Evolutionary conservation across 2,329 filamentous ascomycete species (phyloP).

Genomic region (Lecanicillium sp.): DNA sequence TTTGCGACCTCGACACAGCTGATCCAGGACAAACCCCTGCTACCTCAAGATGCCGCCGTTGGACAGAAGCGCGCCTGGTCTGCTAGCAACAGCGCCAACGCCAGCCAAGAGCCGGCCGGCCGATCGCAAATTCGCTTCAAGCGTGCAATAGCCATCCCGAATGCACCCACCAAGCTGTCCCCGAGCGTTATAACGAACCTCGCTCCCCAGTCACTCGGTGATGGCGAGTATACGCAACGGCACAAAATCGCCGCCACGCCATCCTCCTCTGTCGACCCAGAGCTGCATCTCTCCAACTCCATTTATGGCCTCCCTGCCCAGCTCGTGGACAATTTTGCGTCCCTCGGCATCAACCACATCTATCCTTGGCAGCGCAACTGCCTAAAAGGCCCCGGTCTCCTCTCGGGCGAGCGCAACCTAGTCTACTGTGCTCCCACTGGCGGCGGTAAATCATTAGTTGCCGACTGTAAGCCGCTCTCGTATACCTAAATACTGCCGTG

Average conservation of each 20-base stretch:
- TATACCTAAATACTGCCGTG: conserved; percentile 16
- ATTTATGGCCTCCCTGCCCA: conserved; percentile 55
- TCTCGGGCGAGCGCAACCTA: conserved; percentile 60
- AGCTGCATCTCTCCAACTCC: conserved; percentile 56
- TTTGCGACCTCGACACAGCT: conserved; percentile 49
- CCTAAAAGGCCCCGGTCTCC: conserved; percentile 58
- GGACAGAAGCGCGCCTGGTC: conserved; percentile 43
- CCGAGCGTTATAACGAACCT: conserved; percentile 43
- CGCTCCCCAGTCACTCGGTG: conserved; percentile 16
- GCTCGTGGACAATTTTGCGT: conserved; percentile 58
- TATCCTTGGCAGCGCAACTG: conserved; percentile 78
- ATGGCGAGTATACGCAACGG: conserved; percentile 54
- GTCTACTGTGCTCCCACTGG: conserved; percentile 78
- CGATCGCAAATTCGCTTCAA: conserved; percentile 26
- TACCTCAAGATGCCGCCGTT: conserved; percentile 23
- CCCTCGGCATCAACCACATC: conserved; percentile 64
- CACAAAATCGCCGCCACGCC: conserved; percentile 47
- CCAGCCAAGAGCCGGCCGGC: conserved; percentile 9
- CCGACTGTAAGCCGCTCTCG: conserved; percentile 39
- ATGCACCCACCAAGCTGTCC: conserved; percentile 24
- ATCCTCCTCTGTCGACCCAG: conserved; percentile 43
- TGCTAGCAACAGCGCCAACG: conserved; percentile 15
- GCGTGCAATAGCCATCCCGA: conserved; percentile 27
- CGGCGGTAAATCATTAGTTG: conserved; percentile 71
- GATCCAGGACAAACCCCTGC: conserved; percentile 32